phyloP scores from a whole-genome alignment of 495 filamentous ascomycete species.

The Neurospora hispaniola region DNA sequence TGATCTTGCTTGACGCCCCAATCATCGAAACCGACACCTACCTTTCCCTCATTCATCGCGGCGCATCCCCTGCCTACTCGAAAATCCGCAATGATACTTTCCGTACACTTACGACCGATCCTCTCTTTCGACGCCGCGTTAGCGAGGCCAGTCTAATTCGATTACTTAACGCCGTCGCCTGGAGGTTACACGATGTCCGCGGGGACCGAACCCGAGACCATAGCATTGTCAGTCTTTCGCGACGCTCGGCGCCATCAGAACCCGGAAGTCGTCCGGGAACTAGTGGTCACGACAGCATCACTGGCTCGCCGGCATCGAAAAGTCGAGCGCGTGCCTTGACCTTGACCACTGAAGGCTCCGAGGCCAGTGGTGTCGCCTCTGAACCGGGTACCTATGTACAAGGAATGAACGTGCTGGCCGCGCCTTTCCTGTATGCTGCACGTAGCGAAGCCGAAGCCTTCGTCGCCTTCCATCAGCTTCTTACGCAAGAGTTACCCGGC shows the following conservation, averaged over 20 bases:
- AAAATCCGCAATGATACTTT: slow-evolving; percentile 99
- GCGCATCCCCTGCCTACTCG: slow-evolving; percentile 83
- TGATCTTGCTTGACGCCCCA: slow-evolving; percentile 77
- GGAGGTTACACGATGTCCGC: slow-evolving; percentile 76
- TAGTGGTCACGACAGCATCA: slow-evolving; percentile 21
- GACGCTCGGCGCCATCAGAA: slow-evolving; percentile 24
- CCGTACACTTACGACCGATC: slow-evolving; percentile 88
- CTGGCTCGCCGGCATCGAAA: slow-evolving; percentile 37
- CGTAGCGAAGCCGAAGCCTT: slow-evolving; percentile 93
- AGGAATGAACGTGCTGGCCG: slow-evolving; percentile 99
- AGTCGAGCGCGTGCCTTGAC: slow-evolving; percentile 40
- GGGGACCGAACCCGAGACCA: slow-evolving; percentile 29
- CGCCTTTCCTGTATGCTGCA: slow-evolving; percentile 91
- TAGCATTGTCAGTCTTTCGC: slow-evolving; percentile 18
- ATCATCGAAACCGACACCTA: slow-evolving; percentile 79
- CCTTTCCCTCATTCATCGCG: slow-evolving; percentile 80
- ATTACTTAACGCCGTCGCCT: slow-evolving; percentile 90
- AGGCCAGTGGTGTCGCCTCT: slow-evolving; percentile 29
- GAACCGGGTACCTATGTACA: slow-evolving; percentile 86
- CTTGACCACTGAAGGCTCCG: slow-evolving; percentile 48
- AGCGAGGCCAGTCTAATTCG: slow-evolving; percentile 92
- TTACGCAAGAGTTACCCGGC: slow-evolving; percentile 81
- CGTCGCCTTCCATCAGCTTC: slow-evolving; percentile 76
- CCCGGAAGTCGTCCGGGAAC: slow-evolving; percentile 20
- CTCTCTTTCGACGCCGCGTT: slow-evolving; percentile 87